Conservation (phyloP, 306 rosid genomes). For the Ziziphus jujuba region DNA sequence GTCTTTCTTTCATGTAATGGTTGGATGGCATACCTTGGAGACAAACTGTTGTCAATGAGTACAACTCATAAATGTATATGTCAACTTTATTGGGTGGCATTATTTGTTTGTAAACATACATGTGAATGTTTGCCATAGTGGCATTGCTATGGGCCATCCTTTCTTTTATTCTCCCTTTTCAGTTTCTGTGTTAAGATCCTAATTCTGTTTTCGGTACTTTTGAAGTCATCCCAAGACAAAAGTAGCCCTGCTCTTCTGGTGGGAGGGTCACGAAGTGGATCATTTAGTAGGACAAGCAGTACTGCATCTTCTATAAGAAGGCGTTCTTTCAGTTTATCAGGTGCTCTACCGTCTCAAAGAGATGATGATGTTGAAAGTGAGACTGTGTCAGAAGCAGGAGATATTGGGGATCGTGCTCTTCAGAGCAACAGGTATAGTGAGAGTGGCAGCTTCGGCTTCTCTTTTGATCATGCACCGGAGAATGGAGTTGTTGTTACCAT, state of each 20-base stretch:
- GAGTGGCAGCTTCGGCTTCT: conserved; percentile 37
- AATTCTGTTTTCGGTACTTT: conserved; percentile 1
- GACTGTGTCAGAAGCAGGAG: conserved; percentile 83
- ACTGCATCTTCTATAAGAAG: conserved; percentile 44
- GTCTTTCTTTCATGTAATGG: too few species aligned
- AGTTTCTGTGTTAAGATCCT: not conserved
- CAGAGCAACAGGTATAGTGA: conserved; percentile 50
- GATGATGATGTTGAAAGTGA: conserved; percentile 46
- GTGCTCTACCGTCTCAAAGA: conserved; percentile 27
- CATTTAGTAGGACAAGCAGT: conserved; percentile 39
- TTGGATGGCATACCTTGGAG: too few species aligned
- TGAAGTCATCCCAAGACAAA: conserved; percentile 29
- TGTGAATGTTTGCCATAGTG: too few species aligned
- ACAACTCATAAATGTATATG: too few species aligned
- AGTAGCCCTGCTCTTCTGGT: conserved; percentile 18
- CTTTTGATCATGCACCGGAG: conserved; percentile 44
- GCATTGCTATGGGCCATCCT: not conserved
- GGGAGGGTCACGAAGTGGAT: conserved; percentile 25
- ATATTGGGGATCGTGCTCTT: conserved; percentile 82
- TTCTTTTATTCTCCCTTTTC: not conserved
- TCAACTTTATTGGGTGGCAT: too few species aligned
- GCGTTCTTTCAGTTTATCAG: conserved; percentile 53
- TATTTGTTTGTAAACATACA: too few species aligned
- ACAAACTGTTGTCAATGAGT: too few species aligned
- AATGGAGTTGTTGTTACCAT: conserved; percentile 41